Evolutionary conservation across 2,329 filamentous ascomycete species (phyloP).

Genomic region (Calonectria montana): DNA sequence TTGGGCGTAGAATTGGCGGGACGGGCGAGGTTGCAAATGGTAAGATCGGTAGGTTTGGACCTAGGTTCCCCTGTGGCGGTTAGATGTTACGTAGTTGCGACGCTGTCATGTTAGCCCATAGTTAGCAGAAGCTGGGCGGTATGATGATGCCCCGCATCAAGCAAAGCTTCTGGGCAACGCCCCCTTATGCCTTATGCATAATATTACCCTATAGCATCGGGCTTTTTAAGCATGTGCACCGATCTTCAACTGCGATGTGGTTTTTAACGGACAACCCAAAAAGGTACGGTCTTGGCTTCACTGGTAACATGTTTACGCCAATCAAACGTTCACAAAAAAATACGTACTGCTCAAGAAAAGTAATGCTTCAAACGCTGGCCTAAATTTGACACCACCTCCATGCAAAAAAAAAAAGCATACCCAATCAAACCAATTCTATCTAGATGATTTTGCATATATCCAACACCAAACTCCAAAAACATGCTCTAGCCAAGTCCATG

Average conservation of each 20-base stretch:
- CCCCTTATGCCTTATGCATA: neutral
- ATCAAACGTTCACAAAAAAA: neutral
- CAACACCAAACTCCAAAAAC: slow-evolving; percentile 28
- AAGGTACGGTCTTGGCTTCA: neutral
- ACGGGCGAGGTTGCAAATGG: slow-evolving; percentile 1
- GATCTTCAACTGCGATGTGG: neutral
- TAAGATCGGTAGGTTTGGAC: neutral
- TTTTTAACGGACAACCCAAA: neutral
- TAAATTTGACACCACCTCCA: neutral
- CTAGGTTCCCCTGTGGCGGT: slow-evolving; percentile 1
- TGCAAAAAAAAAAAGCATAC: neutral
- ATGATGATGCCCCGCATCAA: slow-evolving; percentile 28
- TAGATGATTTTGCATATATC: slow-evolving; percentile 26
- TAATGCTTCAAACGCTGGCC: neutral
- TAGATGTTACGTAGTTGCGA: slow-evolving; percentile 14
- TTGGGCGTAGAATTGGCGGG: neutral
- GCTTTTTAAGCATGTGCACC: neutral
- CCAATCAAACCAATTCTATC: slow-evolving; percentile 12
- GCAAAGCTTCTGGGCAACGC: neutral
- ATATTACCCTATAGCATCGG: slow-evolving; percentile 33
- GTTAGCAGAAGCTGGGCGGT: slow-evolving; percentile 16
- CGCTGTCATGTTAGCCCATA: slow-evolving; percentile 19
- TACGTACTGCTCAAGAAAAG: neutral
- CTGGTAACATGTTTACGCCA: neutral
- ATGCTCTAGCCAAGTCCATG: slow-evolving; percentile 4